A percentile compares a stretch with the other conserved stretches of the same genome.
phyloP scores from a whole-genome alignment of 2,329 filamentous ascomycete species.

The Fusarium ramigenum region DNA sequence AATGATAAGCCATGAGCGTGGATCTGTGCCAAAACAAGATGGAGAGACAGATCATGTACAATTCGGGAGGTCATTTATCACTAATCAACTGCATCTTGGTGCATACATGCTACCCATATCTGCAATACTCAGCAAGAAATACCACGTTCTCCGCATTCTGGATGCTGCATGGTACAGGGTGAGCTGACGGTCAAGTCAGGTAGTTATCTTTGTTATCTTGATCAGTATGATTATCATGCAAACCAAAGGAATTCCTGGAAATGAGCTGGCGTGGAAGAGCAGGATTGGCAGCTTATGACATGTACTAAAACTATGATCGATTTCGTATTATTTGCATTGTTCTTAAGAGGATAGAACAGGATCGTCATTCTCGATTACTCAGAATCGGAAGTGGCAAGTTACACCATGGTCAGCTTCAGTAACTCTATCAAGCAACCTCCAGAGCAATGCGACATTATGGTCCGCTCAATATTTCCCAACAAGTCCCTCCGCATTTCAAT shows the following conservation, averaged over 20 bases:
- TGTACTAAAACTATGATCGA: rapidly evolving
- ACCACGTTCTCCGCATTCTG: not conserved
- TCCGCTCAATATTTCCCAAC: not conserved
- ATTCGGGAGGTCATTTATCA: not conserved
- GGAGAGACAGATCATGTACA: not conserved
- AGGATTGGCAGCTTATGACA: rapidly evolving
- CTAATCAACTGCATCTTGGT: not conserved
- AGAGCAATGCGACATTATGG: not conserved
- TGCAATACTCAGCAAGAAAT: too few relatives aligned
- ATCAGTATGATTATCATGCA: not conserved
- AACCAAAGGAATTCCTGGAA: rapidly evolving
- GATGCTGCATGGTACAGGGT: not conserved
- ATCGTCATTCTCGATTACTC: too few relatives aligned
- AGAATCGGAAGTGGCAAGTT: too few relatives aligned
- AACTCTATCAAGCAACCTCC: rapidly evolving
- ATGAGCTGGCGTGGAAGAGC: rapidly evolving
- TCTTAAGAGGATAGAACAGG: too few relatives aligned
- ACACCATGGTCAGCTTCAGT: not conserved
- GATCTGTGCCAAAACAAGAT: too few relatives aligned
- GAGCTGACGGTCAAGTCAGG: not conserved
- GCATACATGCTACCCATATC: rapidly evolving
- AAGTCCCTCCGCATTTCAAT: rapidly evolving
- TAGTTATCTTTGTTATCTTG: not conserved
- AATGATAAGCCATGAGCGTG: too few relatives aligned
- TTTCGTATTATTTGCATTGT: rapidly evolving